Percentiles rank a stretch among this genome's conserved stretches.
phyloP scores from a whole-genome alignment of 805 yeast species.

The Metschnikowia bowlesiae region DNA sequence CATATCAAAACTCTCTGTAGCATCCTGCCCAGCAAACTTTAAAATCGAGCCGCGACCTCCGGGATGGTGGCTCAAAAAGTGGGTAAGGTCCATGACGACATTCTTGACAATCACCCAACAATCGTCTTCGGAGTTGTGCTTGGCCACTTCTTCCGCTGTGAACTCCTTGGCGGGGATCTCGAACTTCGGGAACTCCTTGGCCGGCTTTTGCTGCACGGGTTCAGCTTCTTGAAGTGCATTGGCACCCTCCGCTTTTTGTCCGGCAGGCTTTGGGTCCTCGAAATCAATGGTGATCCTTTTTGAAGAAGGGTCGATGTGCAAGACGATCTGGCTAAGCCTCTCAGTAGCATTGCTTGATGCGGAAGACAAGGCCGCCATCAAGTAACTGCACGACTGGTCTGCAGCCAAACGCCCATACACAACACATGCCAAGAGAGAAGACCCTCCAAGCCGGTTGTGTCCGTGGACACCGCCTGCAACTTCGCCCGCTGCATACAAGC shows the following conservation, averaged over 20 bases:
- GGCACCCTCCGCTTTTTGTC: not conserved
- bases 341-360: constrained; percentile 5
- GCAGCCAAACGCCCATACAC: constrained; percentile 43
- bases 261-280: constrained; percentile 4
- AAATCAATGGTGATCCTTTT: constrained; percentile 35
- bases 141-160: constrained; percentile 42
- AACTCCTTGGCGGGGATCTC: constrained; percentile 46
- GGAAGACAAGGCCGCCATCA: constrained; percentile 13
- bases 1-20: constrained; percentile 48
- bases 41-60: constrained; percentile 58
- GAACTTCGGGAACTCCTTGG: constrained; percentile 18
- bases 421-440: constrained; percentile 42
- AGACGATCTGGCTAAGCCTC: constrained; percentile 16
- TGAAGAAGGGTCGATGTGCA: constrained; percentile 27
- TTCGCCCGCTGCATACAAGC: constrained; percentile 43
- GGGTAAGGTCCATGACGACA: constrained; percentile 46
- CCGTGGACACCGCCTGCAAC: constrained; percentile 47
- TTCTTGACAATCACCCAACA: constrained; percentile 55
- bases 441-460: constrained; percentile 41
- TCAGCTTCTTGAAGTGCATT: not conserved
- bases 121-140: constrained; percentile 42
- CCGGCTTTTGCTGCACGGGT: not conserved
- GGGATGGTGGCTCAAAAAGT: constrained; percentile 47
- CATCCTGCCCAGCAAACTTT: constrained; percentile 45
- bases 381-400: constrained; percentile 34